These are phyloP conservation scores for Aspergillus conjunctus DNA, from an alignment of 495 filamentous ascomycete species.

Conservation along the genomic window DNA sequence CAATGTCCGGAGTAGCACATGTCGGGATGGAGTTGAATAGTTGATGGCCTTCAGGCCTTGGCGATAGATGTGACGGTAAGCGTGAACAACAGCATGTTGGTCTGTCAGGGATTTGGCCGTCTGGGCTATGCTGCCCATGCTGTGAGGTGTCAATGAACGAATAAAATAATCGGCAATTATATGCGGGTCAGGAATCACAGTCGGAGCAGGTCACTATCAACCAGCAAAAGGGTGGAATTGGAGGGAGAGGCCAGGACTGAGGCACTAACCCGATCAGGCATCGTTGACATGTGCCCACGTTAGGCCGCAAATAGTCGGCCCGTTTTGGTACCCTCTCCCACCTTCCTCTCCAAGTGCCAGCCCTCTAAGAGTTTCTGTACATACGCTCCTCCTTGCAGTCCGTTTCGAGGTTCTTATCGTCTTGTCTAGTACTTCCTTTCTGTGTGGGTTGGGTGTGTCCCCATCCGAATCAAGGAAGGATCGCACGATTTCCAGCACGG, in stretches of 20 bases:
- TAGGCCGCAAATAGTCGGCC: constrained; percentile 31
- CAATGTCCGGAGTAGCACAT: constrained; percentile 63
- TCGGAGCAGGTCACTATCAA: neutral
- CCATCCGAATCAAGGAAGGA: neutral
- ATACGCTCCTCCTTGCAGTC: constrained; percentile 1
- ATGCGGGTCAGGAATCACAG: neutral
- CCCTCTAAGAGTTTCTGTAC: constrained; percentile 1
- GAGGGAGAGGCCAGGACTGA: neutral
- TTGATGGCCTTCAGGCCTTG: constrained; percentile 74
- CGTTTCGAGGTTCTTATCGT: neutral
- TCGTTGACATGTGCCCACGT: constrained; percentile 21
- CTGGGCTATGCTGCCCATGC: constrained; percentile 21
- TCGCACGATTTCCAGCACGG: neutral
- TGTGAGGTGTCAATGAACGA: neutral
- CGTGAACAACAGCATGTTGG: constrained; percentile 57
- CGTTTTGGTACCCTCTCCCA: constrained; percentile 15
- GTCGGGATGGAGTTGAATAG: constrained; percentile 76
- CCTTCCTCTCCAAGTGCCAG: constrained; percentile 7
- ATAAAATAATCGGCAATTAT: neutral
- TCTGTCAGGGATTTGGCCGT: constrained; percentile 19
- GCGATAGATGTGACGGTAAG: constrained; percentile 80
- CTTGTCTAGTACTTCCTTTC: neutral
- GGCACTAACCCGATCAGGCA: constrained; percentile 23
- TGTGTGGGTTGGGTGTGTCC: neutral
- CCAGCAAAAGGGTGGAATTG: neutral